phyloP scores from a whole-genome alignment of 2,329 filamentous ascomycete species.

The Parascedosporium putredinis region DNA sequence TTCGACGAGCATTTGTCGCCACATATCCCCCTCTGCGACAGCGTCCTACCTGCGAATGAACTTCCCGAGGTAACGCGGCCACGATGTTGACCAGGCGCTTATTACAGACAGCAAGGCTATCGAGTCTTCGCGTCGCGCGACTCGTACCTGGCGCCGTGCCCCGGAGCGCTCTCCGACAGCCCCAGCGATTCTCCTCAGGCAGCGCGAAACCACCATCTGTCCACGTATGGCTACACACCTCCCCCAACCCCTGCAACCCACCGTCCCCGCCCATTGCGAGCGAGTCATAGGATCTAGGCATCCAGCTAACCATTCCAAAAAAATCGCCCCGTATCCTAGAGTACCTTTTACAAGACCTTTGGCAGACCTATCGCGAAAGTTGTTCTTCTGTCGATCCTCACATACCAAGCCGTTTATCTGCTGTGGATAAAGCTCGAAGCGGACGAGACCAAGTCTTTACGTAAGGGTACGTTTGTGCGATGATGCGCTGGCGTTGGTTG shows the following conservation, averaged over 20 bases:
- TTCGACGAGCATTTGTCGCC: too few relatives aligned
- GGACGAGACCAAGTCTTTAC: slow-evolving; percentile 41
- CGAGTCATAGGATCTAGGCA: neutral
- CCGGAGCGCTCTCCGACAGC: neutral
- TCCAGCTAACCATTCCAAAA: too few relatives aligned
- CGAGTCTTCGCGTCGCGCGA: neutral
- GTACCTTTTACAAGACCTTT: slow-evolving; percentile 65
- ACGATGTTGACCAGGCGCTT: slow-evolving; percentile 1
- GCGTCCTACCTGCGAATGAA: too few relatives aligned
- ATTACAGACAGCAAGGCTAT: slow-evolving; percentile 1
- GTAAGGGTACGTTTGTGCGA: slow-evolving; percentile 5
- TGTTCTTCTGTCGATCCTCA: slow-evolving; percentile 63
- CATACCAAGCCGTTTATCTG: slow-evolving; percentile 70
- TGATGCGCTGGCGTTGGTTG: neutral
- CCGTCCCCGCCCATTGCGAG: neutral
- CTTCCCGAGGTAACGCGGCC: neutral
- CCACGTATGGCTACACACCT: neutral
- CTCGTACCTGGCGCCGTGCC: neutral
- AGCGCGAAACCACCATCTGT: neutral
- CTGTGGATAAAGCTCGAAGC: slow-evolving; percentile 64
- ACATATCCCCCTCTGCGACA: too few relatives aligned
- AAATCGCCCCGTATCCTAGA: neutral
- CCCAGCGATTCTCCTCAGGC: neutral
- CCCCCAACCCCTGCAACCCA: too few relatives aligned
- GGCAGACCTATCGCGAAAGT: slow-evolving; percentile 64